Evolutionary conservation across 1,284 basidiomycete species (phyloP).

Genomic region (Coniferiporia sulphurascens): DNA sequence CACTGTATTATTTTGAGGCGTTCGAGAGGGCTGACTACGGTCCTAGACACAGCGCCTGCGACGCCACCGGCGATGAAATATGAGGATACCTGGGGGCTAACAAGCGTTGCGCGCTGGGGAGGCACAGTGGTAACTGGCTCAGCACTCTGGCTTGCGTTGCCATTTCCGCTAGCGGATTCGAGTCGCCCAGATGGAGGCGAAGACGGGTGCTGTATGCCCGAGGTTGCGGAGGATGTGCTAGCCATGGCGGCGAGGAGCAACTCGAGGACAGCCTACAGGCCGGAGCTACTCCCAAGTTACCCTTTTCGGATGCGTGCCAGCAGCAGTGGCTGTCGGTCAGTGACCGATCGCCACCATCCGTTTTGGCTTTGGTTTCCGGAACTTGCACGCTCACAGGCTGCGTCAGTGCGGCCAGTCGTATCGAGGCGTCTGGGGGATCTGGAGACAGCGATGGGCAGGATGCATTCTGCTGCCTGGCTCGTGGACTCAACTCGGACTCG

Average conservation of each 20-base stretch:
- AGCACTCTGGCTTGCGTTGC: background rate
- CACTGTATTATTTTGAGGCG: constrained; percentile 94
- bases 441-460: too few relatives aligned
- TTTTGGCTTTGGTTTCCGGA: too few relatives aligned
- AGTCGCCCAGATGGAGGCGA: background rate
- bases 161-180: background rate
- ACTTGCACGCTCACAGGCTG: too few relatives aligned
- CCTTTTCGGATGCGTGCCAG: background rate
- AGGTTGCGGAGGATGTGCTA: background rate
- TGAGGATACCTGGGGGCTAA: constrained; percentile 60
- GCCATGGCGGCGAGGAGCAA: background rate
- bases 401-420: too few relatives aligned
- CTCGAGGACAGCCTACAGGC: background rate
- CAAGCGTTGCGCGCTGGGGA: constrained; percentile 22
- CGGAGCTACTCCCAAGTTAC: background rate
- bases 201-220: background rate
- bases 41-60: constrained; percentile 81
- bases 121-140: background rate
- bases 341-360: too few relatives aligned
- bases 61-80: constrained; percentile 74
- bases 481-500: too few relatives aligned
- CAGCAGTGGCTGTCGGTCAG: background rate
- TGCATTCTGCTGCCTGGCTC: too few relatives aligned
- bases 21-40: constrained; percentile 89
- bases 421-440: too few relatives aligned